Conservation (phyloP, 495 filamentous ascomycete species). For the Xylaria nigripes region DNA sequence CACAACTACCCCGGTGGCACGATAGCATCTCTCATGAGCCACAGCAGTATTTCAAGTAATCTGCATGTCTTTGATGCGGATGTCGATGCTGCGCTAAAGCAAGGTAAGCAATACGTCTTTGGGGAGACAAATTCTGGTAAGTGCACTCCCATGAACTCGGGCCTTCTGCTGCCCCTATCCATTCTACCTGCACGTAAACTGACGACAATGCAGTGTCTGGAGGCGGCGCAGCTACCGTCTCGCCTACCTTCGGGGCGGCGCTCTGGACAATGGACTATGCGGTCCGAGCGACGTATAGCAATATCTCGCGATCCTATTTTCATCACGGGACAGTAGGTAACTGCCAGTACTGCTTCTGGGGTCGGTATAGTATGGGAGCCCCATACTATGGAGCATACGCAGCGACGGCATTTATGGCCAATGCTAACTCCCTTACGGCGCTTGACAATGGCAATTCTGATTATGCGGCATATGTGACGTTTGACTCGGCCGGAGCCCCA, state of each 20-base stretch:
- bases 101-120: slow-evolving; percentile 47
- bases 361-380: slow-evolving; percentile 45
- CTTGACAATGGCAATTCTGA: slow-evolving; percentile 42
- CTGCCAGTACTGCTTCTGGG: slow-evolving; percentile 56
- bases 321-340: slow-evolving; percentile 56
- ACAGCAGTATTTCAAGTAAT: slow-evolving; percentile 40
- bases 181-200: background rate
- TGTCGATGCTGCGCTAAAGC: slow-evolving; percentile 35
- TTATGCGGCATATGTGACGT: slow-evolving; percentile 48
- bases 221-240: slow-evolving; percentile 43
- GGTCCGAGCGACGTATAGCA: slow-evolving; percentile 37
- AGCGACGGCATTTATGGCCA: slow-evolving; percentile 45
- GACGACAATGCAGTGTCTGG: slow-evolving; percentile 29
- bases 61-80: slow-evolving; percentile 43
- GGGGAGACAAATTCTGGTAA: slow-evolving; percentile 54
- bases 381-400: slow-evolving; percentile 54
- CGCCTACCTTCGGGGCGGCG: slow-evolving; percentile 49
- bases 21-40: slow-evolving; percentile 44
- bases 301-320: slow-evolving; percentile 49
- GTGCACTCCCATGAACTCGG: background rate
- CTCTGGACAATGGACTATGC: slow-evolving; percentile 56
- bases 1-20: slow-evolving; percentile 54
- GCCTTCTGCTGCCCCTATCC: too few relatives aligned
- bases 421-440: slow-evolving; percentile 41
- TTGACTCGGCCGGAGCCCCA: slow-evolving; percentile 32